phyloP scores from a whole-genome alignment of 1,139 yeast species.

The Geotrichum citri-aurantii region DNA sequence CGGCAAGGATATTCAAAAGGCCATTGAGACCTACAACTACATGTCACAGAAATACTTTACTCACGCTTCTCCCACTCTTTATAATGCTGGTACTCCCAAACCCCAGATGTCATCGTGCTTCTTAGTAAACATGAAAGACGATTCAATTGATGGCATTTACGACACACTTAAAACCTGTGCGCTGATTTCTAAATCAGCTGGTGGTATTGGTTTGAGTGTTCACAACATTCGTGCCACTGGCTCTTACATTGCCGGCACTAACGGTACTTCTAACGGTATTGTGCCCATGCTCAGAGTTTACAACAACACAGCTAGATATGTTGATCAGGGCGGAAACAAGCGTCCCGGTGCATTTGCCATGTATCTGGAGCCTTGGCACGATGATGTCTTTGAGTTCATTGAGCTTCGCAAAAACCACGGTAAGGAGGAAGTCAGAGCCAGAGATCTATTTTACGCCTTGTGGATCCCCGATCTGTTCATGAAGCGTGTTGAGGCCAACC shows the following conservation, averaged over 20 bases:
- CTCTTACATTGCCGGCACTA: constrained; percentile 81
- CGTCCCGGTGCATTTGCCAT: constrained; percentile 92
- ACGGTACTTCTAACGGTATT: constrained; percentile 83
- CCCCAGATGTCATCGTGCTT: constrained; percentile 89
- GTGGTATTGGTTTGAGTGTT: constrained; percentile 82
- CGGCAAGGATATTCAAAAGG: constrained; percentile 63
- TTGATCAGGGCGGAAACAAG: constrained; percentile 92
- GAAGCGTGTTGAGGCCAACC: constrained; percentile 77
- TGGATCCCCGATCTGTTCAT: constrained; percentile 90
- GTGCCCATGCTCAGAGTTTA: constrained; percentile 87
- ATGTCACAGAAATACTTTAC: constrained; percentile 83
- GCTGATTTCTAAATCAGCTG: constrained; percentile 80
- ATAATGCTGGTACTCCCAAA: constrained; percentile 83
- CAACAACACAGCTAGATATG: constrained; percentile 88
- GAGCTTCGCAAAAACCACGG: constrained; percentile 88
- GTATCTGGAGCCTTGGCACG: constrained; percentile 89
- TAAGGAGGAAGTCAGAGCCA: constrained; percentile 83
- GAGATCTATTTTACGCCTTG: constrained; percentile 85
- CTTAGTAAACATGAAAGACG: constrained; percentile 82
- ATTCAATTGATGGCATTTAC: constrained; percentile 84
- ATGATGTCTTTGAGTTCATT: constrained; percentile 75
- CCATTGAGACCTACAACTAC: constrained; percentile 71
- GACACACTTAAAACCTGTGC: constrained; percentile 85
- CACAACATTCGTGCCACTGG: constrained; percentile 84
- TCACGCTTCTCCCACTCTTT: constrained; percentile 85